Evolutionary conservation across 768 basidiomycete genomes (phyloP).

Genomic region (Boletales sp.): DNA sequence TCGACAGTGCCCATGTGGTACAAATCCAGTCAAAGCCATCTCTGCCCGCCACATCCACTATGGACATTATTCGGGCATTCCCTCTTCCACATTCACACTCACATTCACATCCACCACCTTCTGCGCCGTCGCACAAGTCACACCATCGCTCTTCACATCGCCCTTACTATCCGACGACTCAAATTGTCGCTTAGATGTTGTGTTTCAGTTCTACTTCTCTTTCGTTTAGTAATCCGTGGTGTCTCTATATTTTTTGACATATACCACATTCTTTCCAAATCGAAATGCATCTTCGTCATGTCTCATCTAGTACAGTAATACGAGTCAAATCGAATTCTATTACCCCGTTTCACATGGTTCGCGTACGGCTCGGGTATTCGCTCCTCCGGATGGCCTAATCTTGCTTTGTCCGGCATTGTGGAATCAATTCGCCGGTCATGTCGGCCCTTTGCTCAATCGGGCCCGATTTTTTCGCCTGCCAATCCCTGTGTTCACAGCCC

Average conservation of each 20-base stretch:
- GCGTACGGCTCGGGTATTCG: not conserved
- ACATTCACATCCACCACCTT: slow-evolving; percentile 12
- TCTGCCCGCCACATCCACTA: slow-evolving; percentile 27
- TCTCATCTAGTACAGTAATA: not conserved
- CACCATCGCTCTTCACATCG: slow-evolving; percentile 26
- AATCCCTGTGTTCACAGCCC: no score
- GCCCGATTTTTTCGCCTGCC: no score
- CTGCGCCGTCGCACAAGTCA: slow-evolving; percentile 22
- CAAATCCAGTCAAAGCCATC: slow-evolving; percentile 23
- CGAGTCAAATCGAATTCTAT: not conserved
- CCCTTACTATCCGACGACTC: slow-evolving; percentile 14
- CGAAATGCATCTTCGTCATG: not conserved
- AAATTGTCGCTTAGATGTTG: slow-evolving; percentile 21
- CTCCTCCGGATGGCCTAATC: not conserved
- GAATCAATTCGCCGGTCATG: not conserved
- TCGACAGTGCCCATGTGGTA: slow-evolving; percentile 24
- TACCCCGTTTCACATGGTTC: not conserved
- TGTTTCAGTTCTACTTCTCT: not conserved
- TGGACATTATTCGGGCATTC: slow-evolving; percentile 46
- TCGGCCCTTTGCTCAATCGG: not conserved
- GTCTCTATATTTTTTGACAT: slow-evolving; percentile 34
- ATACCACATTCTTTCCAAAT: slow-evolving; percentile 21
- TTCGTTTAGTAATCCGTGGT: slow-evolving; percentile 17
- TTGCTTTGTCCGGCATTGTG: not conserved
- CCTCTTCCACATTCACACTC: slow-evolving; percentile 40